A percentile compares a stretch with the other conserved stretches of the same genome.
Conservation (phyloP, 176 grass and related monocot genomes). For the Typha latifolia region DNA sequence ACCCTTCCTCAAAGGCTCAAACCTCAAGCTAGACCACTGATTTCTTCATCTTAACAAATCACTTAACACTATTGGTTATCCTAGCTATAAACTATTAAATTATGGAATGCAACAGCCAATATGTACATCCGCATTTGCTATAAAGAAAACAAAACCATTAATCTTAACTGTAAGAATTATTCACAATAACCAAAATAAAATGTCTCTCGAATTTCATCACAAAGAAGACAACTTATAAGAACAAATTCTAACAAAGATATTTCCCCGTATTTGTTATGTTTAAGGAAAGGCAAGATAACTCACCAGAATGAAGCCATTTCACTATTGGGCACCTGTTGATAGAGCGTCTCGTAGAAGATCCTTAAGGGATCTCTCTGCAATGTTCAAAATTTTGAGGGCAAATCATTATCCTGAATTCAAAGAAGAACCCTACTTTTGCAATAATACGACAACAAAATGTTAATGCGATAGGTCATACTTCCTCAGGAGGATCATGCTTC, state of each 20-base stretch:
- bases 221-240: not conserved
- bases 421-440: not conserved
- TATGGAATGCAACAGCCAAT: no score
- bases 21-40: no score
- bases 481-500: slow-evolving; percentile 75
- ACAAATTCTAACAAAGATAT: not conserved
- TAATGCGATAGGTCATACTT: slow-evolving; percentile 38
- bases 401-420: no score
- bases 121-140: no score
- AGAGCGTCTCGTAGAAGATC: slow-evolving; percentile 94
- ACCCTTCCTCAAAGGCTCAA: no score
- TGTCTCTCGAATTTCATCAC: not conserved
- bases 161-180: no score
- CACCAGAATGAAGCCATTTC: slow-evolving; percentile 88
- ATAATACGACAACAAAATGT: not conserved
- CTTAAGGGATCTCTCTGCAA: slow-evolving; percentile 84
- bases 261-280: not conserved
- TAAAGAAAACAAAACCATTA: no score
- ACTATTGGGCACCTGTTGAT: slow-evolving; percentile 67
- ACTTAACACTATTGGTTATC: no score
- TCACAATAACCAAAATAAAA: not conserved
- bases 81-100: no score
- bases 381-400: not conserved
- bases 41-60: no score
- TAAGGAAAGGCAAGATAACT: slow-evolving; percentile 13